These are phyloP conservation scores for Chaetomiaceae sp. DNA, from an alignment of 2,329 filamentous ascomycete genomes.

Conservation along the genomic window DNA sequence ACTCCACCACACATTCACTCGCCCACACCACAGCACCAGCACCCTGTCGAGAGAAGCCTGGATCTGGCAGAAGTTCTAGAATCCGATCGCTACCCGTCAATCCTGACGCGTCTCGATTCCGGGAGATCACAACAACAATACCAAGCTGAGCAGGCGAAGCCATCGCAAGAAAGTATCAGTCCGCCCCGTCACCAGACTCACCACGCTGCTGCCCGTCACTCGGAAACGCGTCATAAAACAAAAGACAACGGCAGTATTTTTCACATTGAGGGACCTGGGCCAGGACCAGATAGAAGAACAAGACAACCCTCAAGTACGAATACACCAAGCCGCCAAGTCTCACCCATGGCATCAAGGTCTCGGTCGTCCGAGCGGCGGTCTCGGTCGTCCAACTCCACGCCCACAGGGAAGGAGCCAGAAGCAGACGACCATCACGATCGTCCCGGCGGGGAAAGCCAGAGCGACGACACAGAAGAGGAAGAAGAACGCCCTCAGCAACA, in stretches of 20 bases:
- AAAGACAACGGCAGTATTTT: neutral
- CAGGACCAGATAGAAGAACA: neutral
- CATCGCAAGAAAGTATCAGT: no score
- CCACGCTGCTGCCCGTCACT: no score
- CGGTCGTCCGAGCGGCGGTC: neutral
- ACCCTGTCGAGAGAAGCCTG: neutral
- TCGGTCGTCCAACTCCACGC: neutral
- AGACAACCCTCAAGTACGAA: no score
- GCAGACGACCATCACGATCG: conserved; percentile 13
- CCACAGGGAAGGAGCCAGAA: neutral
- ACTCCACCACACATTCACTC: neutral
- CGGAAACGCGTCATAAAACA: no score
- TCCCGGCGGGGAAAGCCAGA: conserved; percentile 4
- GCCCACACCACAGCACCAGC: conserved; percentile 1
- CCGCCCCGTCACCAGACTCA: no score
- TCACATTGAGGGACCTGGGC: neutral
- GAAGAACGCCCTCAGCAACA: neutral
- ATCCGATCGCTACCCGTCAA: neutral
- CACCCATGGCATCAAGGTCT: conserved; percentile 16
- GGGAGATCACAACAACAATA: no score
- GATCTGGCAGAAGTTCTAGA: neutral
- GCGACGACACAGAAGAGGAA: conserved; percentile 1
- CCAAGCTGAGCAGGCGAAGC: no score
- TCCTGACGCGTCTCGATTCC: neutral
- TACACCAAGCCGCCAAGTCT: neutral